A percentile compares a stretch with the other conserved stretches of the same genome.
These are phyloP conservation scores for Hanseniaspora singularis DNA, from an alignment of 805 yeast genomes.

Conservation along the genomic window DNA sequence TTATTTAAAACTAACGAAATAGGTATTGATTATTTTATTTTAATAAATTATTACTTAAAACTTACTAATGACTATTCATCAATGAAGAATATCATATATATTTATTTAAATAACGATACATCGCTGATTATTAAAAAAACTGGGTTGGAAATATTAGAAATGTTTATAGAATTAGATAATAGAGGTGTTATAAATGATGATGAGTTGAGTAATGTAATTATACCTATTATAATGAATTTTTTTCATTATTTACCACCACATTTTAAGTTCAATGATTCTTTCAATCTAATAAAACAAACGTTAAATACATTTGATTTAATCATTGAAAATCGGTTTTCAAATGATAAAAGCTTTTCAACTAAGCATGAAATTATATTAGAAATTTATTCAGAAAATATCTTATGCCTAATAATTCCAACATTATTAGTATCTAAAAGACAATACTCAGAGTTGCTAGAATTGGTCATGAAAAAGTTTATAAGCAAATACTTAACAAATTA, in stretches of 20 bases:
- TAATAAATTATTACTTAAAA: background rate
- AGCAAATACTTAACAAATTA: background rate
- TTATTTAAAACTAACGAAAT: too few relatives aligned
- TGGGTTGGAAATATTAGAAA: background rate
- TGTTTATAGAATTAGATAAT: background rate
- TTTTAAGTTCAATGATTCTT: background rate
- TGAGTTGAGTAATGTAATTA: background rate
- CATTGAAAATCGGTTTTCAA: background rate
- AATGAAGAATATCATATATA: background rate
- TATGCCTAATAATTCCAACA: conserved; percentile 1
- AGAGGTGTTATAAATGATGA: background rate
- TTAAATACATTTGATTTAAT: background rate
- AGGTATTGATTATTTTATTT: background rate
- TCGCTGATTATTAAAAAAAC: background rate
- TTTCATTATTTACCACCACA: conserved; percentile 11
- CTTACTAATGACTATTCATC: background rate
- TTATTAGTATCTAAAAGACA: conserved; percentile 1
- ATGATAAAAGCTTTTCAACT: background rate
- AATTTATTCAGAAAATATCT: conserved; percentile 10
- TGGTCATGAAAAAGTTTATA: background rate
- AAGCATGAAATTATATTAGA: background rate
- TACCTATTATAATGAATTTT: conserved; percentile 9
- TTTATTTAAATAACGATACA: background rate
- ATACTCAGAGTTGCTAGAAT: background rate
- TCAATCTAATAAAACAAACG: background rate